Evolutionary conservation across 768 basidiomycete species (phyloP).

Genomic region (Russula sp.): DNA sequence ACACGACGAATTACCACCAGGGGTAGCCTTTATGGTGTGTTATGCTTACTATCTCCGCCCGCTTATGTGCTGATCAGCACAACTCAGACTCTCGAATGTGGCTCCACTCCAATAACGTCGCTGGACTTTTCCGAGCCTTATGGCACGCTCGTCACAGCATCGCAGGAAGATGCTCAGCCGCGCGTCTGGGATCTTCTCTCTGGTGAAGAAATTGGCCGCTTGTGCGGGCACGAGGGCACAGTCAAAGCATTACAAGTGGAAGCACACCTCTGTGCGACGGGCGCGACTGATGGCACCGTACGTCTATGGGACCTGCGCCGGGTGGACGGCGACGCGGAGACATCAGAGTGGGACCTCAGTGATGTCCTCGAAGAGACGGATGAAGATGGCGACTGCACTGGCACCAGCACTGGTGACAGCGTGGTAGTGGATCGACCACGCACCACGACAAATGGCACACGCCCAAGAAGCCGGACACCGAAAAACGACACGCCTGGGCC

Average conservation of each 20-base stretch:
- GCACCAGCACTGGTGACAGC: slow-evolving; percentile 33
- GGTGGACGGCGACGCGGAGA: slow-evolving; percentile 70
- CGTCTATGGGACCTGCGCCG: slow-evolving; percentile 87
- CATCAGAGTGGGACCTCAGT: slow-evolving; percentile 52
- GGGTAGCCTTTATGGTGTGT: slow-evolving; percentile 93
- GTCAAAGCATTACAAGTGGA: slow-evolving; percentile 95
- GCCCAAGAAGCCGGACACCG: slow-evolving; percentile 34
- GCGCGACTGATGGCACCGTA: slow-evolving; percentile 81
- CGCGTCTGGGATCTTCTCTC: slow-evolving; percentile 93
- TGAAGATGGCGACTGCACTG: slow-evolving; percentile 38
- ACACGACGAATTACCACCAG: slow-evolving; percentile 91
- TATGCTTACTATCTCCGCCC: neutral
- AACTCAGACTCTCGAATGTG: slow-evolving; percentile 74
- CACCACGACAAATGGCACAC: slow-evolving; percentile 43
- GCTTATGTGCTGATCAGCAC: slow-evolving; percentile 23
- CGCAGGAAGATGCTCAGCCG: slow-evolving; percentile 80
- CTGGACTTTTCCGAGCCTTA: slow-evolving; percentile 98
- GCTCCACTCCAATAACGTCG: slow-evolving; percentile 77
- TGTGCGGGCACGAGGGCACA: slow-evolving; percentile 75
- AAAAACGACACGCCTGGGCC: slow-evolving; percentile 39
- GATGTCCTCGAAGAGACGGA: slow-evolving; percentile 67
- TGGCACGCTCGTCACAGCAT: slow-evolving; percentile 85
- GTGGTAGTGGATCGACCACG: slow-evolving; percentile 36
- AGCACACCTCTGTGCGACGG: slow-evolving; percentile 85
- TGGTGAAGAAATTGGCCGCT: slow-evolving; percentile 80